Evolutionary conservation across 2,329 filamentous ascomycete genomes (phyloP).

Genomic region (Stagonosporopsis tanaceti): DNA sequence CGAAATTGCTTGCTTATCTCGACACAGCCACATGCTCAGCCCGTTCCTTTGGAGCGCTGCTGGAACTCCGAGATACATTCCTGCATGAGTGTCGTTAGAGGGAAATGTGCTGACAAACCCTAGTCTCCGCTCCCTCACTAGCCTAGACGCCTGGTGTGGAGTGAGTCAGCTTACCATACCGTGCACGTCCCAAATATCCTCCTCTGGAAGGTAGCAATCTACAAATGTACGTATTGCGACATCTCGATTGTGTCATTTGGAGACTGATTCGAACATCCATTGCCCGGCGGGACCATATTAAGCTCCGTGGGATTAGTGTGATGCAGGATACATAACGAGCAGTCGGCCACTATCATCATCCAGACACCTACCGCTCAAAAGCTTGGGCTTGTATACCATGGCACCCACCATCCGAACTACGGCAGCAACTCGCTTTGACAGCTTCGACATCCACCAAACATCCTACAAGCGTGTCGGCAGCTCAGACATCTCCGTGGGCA

Average conservation of each 20-base stretch:
- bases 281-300: neutral
- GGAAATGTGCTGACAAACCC: conserved; percentile 7
- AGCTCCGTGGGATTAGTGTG: neutral
- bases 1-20: no score
- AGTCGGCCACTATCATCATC: neutral
- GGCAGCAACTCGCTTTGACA: conserved; percentile 29
- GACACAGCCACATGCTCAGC: no score
- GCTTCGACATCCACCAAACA: conserved; percentile 45
- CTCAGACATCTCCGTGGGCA: conserved; percentile 36
- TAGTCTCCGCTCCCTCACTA: neutral
- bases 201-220: neutral
- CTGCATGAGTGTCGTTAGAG: no score
- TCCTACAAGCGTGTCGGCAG: conserved; percentile 47
- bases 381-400: neutral
- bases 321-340: neutral
- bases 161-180: neutral
- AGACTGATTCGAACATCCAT: neutral
- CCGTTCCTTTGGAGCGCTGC: no score
- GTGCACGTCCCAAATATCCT: conserved; percentile 8
- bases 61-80: no score
- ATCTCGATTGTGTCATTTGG: neutral
- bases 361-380: no score
- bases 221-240: neutral
- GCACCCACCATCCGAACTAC: conserved; percentile 1
- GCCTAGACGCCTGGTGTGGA: neutral